Evolutionary conservation across 2,329 filamentous ascomycete species (phyloP), one percentile per base, ranked within the genome.

Genomic region (Paecilomyces sp.): DNA sequence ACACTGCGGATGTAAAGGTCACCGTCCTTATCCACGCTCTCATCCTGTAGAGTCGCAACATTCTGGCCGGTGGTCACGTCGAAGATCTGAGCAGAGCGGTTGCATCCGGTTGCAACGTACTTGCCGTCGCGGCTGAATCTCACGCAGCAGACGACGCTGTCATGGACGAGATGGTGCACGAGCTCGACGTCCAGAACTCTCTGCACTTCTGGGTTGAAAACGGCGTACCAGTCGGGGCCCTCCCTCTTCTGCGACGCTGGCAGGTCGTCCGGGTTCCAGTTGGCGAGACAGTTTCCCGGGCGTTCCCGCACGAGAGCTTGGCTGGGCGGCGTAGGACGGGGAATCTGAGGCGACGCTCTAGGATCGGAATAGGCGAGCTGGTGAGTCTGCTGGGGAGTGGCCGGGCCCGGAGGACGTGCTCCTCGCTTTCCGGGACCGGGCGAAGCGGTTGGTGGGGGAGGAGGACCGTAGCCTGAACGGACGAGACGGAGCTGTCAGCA

Each of bases 61-160:
- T 93, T 94, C 67, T 91, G 86, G 59, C 94, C 94, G 15, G 86
- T 89, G 68, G 86, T 83, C 51, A 97, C 93, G 65, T 99, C 94
- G 75, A 94, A 99, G 68, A 99, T 99, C 77, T 97, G 93, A n/a
- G 94, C 94, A n/a, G 92, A 96, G 64, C 92, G 84, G 77, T 99
- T 99, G 82, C 94, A 97, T 52, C 94, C 94, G 4, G 94, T 99
- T 7, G 94, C 94, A 58, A 99, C 90, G 67, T 91, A 97, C 71
- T 96, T 92, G 66, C 94, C 94, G 71, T 99, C 94, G 58, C 90
- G 86, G 73, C 93, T 97, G 81, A 99, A 99, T 60, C 94, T 86
- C 36, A 99, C 94, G 74, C 94, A 99, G 83, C 94, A 99, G 0
- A 99, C 94, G 3, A 99, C 94, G 68, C 93, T 97, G 72, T 96